Base-by-base conservation (phyloP, 805 yeast genomes). In the Kregervanrija pseudodelftensis region DNA sequence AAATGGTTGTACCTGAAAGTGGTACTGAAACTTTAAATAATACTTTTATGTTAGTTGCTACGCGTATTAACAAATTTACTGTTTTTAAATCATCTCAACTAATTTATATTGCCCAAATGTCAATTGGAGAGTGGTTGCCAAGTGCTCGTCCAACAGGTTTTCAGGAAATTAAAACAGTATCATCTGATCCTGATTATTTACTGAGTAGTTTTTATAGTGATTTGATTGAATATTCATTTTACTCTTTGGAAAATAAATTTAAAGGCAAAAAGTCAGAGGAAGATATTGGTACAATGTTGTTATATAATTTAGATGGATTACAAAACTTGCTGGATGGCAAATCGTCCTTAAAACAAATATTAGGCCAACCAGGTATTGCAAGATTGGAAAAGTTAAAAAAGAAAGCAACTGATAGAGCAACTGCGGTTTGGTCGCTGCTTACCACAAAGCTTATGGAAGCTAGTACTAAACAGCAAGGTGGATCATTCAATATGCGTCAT, bases 401-500 rank as follows among this genome's bases (percentile, higher is more conserved):
- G 58, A 69, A 90, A 49, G 87, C 82, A 39, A 64, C 85, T 55
- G 84, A 82, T 54, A 67, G 79, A 54, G 85, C 88, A 58, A 72
- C 88, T 45, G 76, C 67, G 40, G 83, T 77, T 51, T 91, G 98
- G 98, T 83, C 84, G 51, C 73, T 73, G 46, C 79, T 85, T 17
- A 88, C 95, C 3, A 73, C 85, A 16, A 73, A 77, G 42, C 71
- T 91, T 40, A 80, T 91, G 73, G 95, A 85, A 54, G 84, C 83
- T 53, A 84, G 95, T 2, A 79, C 83, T 11, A 79, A 79, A 30
- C 73, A 77, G 36, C 47, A 49, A 11, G 72, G 79, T 17, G 70
- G 74, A 15, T 70, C 70, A 43, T 61, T 67, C 37, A 56, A 59
- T 30, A 51, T 62, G 53, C 78, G 79, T n/a, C 84, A 85, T 52